Conservation (phyloP, 1,284 basidiomycete genomes). For the Pulchroboletus neoregius region DNA sequence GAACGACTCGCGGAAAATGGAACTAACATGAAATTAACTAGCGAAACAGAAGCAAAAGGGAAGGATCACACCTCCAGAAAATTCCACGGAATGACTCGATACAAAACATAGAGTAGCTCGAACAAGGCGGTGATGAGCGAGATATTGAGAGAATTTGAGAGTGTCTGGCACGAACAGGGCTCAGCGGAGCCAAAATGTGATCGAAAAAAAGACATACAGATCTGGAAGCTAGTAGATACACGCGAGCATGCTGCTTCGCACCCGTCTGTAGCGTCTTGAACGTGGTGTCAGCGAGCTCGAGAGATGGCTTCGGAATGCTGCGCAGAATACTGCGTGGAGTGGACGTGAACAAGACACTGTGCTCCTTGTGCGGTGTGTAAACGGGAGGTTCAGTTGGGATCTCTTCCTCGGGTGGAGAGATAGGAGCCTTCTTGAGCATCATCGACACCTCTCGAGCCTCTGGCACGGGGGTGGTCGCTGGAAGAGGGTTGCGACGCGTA, state of each 20-base stretch:
- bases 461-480: conserved; percentile 44
- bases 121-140: conserved; percentile 44
- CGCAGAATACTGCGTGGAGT: conserved; percentile 31
- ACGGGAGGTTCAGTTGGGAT: conserved; percentile 30
- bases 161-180: conserved; percentile 36
- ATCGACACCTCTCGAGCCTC: conserved; percentile 48
- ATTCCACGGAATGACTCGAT: conserved; percentile 46
- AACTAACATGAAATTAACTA: conserved; percentile 22
- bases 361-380: conserved; percentile 23
- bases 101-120: conserved; percentile 47
- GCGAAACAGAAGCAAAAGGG: background rate
- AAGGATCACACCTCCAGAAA: conserved; percentile 34
- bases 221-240: conserved; percentile 38
- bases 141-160: conserved; percentile 55
- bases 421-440: conserved; percentile 45
- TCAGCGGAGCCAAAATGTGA: conserved; percentile 5
- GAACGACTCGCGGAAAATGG: conserved; percentile 10
- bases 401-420: conserved; percentile 33
- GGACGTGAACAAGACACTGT: conserved; percentile 19
- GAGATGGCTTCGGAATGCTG: conserved; percentile 18
- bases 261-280: conserved; percentile 32
- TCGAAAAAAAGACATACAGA: conserved; percentile 33
- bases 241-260: conserved; percentile 18
- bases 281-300: conserved; percentile 33
- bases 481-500: conserved; percentile 33